A percentile compares a stretch with the other conserved stretches of the same genome.
phyloP scores from a whole-genome alignment of 1,284 basidiomycete genomes.

The Stereum hirsutum region DNA sequence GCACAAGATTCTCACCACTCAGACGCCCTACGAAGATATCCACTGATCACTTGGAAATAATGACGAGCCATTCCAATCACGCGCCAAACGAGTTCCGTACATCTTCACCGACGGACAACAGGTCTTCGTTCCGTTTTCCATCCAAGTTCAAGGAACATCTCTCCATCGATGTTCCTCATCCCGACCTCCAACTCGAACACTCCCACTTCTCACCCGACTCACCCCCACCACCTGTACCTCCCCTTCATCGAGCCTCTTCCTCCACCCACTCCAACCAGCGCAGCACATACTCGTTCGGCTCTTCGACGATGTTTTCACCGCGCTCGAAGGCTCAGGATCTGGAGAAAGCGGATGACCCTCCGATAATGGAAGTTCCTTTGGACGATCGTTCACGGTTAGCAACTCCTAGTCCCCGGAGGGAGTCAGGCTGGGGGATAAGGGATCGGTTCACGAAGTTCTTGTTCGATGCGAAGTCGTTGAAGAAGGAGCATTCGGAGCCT shows the following conservation, averaged over 20 bases:
- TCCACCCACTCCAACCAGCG: constrained; percentile 1
- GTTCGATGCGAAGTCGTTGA: constrained; percentile 24
- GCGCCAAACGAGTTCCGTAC: neutral
- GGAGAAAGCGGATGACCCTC: constrained; percentile 13
- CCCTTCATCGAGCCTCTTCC: constrained; percentile 7
- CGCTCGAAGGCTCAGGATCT: constrained; percentile 16
- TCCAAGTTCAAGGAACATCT: constrained; percentile 26
- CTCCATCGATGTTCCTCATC: constrained; percentile 15
- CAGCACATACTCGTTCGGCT: constrained; percentile 10
- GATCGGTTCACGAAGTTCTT: constrained; percentile 28
- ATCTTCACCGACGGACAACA: constrained; percentile 8
- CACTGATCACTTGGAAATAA: too few species aligned
- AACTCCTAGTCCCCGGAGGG: neutral
- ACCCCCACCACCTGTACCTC: too few species aligned
- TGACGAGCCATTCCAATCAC: constrained; percentile 6
- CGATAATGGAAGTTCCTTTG: neutral
- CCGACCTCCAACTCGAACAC: constrained; percentile 12
- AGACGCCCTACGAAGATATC: too few species aligned
- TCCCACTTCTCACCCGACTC: constrained; percentile 29
- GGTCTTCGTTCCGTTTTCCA: constrained; percentile 7
- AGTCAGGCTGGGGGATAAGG: constrained; percentile 11
- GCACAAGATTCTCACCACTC: too few species aligned
- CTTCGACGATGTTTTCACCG: constrained; percentile 10
- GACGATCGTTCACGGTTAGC: constrained; percentile 12
- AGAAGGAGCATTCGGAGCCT: constrained; percentile 16